phyloP scores from a whole-genome alignment of 768 basidiomycete genomes.

The Tricholoma saponaceum region DNA sequence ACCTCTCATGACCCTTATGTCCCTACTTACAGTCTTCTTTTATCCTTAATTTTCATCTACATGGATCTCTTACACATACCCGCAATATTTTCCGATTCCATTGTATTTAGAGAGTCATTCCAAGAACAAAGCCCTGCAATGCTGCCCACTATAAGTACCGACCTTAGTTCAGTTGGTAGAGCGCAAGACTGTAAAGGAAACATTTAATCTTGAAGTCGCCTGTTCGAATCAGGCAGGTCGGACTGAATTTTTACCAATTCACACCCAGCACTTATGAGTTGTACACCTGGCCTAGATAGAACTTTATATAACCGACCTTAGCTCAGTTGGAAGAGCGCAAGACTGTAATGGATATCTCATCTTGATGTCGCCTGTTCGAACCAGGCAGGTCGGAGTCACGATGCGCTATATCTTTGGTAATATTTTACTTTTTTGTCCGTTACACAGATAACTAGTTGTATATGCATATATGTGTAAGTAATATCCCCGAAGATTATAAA shows the following conservation, averaged over 20 bases:
- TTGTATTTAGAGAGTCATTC: not conserved
- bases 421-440: no score
- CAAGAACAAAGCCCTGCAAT: not conserved
- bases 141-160: no score
- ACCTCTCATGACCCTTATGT: conserved; percentile 14
- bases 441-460: no score
- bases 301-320: conserved; percentile 35
- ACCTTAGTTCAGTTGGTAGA: conserved; percentile 46
- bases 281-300: no score
- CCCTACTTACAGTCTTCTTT: conserved; percentile 10
- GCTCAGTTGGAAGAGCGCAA: conserved; percentile 45
- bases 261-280: no score
- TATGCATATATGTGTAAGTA: no score
- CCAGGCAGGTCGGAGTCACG: conserved; percentile 1
- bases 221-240: conserved; percentile 62
- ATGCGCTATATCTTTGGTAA: not conserved
- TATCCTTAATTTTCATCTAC: conserved; percentile 5
- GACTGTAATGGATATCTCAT: conserved; percentile 32
- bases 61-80: conserved; percentile 8
- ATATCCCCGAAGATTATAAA: not conserved
- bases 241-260: conserved; percentile 23
- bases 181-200: conserved; percentile 40
- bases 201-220: conserved; percentile 48
- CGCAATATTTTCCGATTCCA: not conserved
- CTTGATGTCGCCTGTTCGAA: conserved; percentile 2